Evolutionary conservation across 805 yeast genomes (phyloP), one percentile per base, ranked within the genome.

Genomic region (Metschnikowia sp.): DNA sequence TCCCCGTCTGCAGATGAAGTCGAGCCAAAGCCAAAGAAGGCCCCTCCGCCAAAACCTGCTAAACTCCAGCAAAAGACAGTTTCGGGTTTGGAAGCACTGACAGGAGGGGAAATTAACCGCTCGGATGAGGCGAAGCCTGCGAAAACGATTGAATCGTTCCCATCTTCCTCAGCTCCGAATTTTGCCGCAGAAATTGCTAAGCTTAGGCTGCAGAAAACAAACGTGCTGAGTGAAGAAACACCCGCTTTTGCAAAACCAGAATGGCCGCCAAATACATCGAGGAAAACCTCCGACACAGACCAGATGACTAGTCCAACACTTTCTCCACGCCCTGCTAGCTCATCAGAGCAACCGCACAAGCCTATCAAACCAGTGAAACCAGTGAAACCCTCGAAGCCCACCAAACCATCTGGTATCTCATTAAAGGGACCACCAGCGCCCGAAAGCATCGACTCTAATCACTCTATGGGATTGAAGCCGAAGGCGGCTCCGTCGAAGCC

Each of bases 11-110:
- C 22, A 3, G 33, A 6, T 33, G 28, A 49, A 30, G 19, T 10
- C 8, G 11, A 19, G 10, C 40, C 43, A 2, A 49, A 49, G 13
- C 47, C 47, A 12, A 68, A 65, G 53, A 67, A 65, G 44, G 61
- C 62, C 0, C 74, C 77, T 18, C 77, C 76, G 10, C 76, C 77
- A 32, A 74, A 72, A 36, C 78, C 79, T 1, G 48, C 56, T 2
- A 75, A 70, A 50, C 50, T 39, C 2, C 52, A 39, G 22, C 35
- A 33, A 9, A 18, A 18, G 5, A 40, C 15, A 9, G 15, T 9
- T 9, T n/a, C 32, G 26, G 32, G 8, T 10, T 5, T 15, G 29
- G 29, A 18, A 9, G 13, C 28, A 10, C 39, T n/a, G 29, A 10
- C 12, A 15, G 15, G 11, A 13, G 12, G 9, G 36, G 18, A n/a